phyloP scores from a whole-genome alignment of 2,329 filamentous ascomycete species.

The Didymella segeticola region DNA sequence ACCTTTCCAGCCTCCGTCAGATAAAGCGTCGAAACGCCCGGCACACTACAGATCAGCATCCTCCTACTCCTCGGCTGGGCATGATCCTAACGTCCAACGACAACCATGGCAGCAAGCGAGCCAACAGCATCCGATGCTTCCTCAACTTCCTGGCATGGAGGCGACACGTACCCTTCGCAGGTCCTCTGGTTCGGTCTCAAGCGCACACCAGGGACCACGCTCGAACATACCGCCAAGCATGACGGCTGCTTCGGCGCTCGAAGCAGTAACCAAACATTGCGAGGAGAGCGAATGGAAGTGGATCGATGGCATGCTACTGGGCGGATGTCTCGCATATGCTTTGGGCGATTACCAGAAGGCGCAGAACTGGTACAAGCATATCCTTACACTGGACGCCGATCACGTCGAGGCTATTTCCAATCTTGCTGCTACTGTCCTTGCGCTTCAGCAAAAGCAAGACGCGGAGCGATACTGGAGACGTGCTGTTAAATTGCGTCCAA shows the following conservation, averaged over 20 bases:
- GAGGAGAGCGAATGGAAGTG: conserved; percentile 62
- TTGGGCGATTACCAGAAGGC: conserved; percentile 83
- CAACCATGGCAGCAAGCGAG: conserved; percentile 37
- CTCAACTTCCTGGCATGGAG: conserved; percentile 34
- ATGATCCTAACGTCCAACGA: conserved; percentile 24
- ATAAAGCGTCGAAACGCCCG: conserved; percentile 29
- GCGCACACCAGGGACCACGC: conserved; percentile 35
- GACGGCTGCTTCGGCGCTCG: conserved; percentile 47
- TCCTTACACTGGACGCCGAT: conserved; percentile 64
- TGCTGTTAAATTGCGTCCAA: conserved; percentile 82
- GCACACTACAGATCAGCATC: conserved; percentile 42
- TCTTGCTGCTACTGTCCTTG: conserved; percentile 85
- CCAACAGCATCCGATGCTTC: conserved; percentile 30
- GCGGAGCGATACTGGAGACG: conserved; percentile 85
- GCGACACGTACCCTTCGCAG: conserved; percentile 40
- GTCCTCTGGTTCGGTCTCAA: conserved; percentile 43
- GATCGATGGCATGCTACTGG: conserved; percentile 91
- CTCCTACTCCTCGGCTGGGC: conserved; percentile 32
- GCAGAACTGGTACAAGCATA: conserved; percentile 74
- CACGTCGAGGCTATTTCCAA: conserved; percentile 96
- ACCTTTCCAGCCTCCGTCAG: conserved; percentile 29
- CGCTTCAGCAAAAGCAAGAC: conserved; percentile 80
- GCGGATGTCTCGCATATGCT: conserved; percentile 90
- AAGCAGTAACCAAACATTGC: conserved; percentile 46
- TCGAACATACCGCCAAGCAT: conserved; percentile 42